Conservation (phyloP, 2,329 filamentous ascomycete genomes). For the Arthroderma uncinatum region DNA sequence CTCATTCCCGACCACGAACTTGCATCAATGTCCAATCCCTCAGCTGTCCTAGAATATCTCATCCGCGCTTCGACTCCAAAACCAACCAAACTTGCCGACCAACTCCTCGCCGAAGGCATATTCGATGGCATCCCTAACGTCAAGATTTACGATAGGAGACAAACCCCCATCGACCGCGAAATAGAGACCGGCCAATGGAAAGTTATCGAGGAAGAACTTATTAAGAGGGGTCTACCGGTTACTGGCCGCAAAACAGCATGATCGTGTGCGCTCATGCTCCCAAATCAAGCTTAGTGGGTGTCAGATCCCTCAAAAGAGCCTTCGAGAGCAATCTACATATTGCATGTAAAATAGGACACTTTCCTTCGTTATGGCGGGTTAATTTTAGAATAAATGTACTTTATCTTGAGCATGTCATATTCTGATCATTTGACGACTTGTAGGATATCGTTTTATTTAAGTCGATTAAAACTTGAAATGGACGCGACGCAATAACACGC, state of each 20-base stretch:
- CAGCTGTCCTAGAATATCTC: conserved; percentile 45
- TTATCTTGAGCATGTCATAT: background rate
- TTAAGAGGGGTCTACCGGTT: conserved; percentile 50
- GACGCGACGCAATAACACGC: background rate
- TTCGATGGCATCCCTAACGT: conserved; percentile 57
- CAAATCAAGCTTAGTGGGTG: background rate
- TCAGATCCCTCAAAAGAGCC: background rate
- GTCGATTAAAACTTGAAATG: background rate
- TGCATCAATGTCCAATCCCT: conserved; percentile 43
- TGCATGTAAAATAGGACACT: background rate
- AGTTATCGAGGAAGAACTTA: conserved; percentile 61
- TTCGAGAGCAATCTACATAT: background rate
- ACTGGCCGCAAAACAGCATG: conserved; percentile 9
- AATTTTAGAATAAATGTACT: conserved; percentile 4
- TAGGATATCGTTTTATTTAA: background rate
- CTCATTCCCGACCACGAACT: conserved; percentile 62
- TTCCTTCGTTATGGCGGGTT: background rate
- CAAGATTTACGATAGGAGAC: conserved; percentile 50
- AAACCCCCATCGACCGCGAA: conserved; percentile 63
- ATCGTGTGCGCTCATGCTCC: background rate
- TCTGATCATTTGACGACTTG: background rate
- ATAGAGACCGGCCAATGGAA: conserved; percentile 65
- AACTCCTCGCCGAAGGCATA: conserved; percentile 39
- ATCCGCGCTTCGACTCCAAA: conserved; percentile 25
- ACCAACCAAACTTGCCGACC: conserved; percentile 50